Percentiles rank a stretch among this genome's conserved stretches.
Conservation (phyloP, 805 yeast species). For the Metschnikowia aberdeeniae region DNA sequence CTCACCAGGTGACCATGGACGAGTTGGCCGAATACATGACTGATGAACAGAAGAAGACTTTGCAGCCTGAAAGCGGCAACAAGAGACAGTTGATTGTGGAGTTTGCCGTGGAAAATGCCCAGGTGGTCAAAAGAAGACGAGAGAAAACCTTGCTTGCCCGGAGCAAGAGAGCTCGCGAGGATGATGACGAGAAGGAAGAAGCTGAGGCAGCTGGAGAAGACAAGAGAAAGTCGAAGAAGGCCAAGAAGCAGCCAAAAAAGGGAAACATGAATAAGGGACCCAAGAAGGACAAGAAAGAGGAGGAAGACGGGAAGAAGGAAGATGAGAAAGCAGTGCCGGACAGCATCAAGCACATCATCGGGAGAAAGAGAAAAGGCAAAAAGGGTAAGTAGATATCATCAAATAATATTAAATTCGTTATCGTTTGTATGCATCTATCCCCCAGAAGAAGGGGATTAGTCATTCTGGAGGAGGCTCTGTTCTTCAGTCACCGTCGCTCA, state of each 20-base stretch:
- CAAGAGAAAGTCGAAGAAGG: constrained; percentile 22
- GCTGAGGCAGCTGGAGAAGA: constrained; percentile 10
- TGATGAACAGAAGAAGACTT: constrained; percentile 61
- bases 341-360: constrained; percentile 60
- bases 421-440: neutral
- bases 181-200: constrained; percentile 15
- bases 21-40: constrained; percentile 70
- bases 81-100: constrained; percentile 85
- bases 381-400: constrained; percentile 34
- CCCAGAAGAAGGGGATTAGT: constrained; percentile 1
- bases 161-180: constrained; percentile 24
- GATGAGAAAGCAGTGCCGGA: constrained; percentile 42
- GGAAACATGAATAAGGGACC: constrained; percentile 43
- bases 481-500: too few relatives aligned
- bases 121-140: constrained; percentile 84
- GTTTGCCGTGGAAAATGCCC: constrained; percentile 94
- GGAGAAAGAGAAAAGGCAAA: constrained; percentile 64
- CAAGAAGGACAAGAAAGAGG: constrained; percentile 20
- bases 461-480: neutral
- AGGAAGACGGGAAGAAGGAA: constrained; percentile 13
- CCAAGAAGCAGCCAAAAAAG: constrained; percentile 30
- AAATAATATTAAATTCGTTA: constrained; percentile 5
- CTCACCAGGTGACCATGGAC: constrained; percentile 71
- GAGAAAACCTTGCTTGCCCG: constrained; percentile 53
- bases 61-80: constrained; percentile 49